Base-by-base conservation (phyloP, 106 monocot genomes). In the Platanthera guangdongensis region DNA sequence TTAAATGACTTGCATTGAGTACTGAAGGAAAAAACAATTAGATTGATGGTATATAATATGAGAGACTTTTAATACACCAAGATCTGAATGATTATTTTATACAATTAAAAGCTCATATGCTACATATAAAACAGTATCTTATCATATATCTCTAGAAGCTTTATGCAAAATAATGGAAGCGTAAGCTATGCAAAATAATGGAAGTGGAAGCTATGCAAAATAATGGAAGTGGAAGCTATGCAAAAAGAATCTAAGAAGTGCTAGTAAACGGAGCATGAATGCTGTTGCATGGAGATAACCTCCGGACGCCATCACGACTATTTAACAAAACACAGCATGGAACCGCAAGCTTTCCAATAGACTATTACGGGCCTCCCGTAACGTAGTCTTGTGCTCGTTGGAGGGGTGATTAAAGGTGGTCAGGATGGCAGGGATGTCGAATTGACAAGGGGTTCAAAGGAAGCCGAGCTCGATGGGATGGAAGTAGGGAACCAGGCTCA, bases 1-100 rank as follows among this genome's bases (percentile, higher is more conserved):
- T 90, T 88, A 63, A 95, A 95, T 21, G 85, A 81, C 32, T 75
- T 85, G 73, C 95, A 95, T 78, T 95, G 92, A 47, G 88, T 92
- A 82, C 95, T 95, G 55, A 51, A 64, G 9, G 14, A 11, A 67
- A 2, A 67, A 32, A 39, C 12, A 13, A 67, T 60, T 60, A 60
- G 8, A 60, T 60, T 21, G 2, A 65, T 32, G 65, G 11, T 65
- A 65, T 12, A 32, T 30, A 30, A 32, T 30, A 65, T 30, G 32
- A 32, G 59, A 60, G 30, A 25, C 25, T 30, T 30, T 32, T 65
- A 65, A 65, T 39, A 32, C 10, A 32, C 11, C 65, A 39, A 30
- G 9, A 32, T 8, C 9, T 64, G 64, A 65, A 65, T 9, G 28
- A 65, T 65, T 65, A 11, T 65, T 65, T 65, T 12, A 65, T 65